Percentiles rank a stretch among this genome's conserved stretches.
phyloP scores from a whole-genome alignment of 139 green algal species.

The Volvox africanus region DNA sequence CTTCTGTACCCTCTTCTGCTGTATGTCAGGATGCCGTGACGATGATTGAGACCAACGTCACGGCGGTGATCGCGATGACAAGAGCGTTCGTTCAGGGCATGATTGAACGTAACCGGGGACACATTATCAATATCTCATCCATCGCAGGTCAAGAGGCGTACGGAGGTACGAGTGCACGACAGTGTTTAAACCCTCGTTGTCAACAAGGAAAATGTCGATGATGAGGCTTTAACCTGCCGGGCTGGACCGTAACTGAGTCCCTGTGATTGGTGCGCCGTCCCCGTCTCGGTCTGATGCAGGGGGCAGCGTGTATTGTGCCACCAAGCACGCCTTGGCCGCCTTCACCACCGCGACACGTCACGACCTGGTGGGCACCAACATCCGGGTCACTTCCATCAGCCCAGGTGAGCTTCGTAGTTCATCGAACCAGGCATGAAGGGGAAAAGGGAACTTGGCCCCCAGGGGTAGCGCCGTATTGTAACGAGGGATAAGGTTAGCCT shows the following conservation, averaged over 20 bases:
- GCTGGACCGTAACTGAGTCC: too few species aligned
- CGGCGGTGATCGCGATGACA: constrained; percentile 76
- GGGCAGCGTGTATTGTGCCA: constrained; percentile 84
- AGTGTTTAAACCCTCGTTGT: too few species aligned
- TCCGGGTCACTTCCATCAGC: constrained; percentile 81
- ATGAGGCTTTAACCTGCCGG: too few species aligned
- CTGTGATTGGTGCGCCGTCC: too few species aligned
- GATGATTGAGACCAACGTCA: constrained; percentile 91
- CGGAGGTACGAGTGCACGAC: constrained; percentile 40
- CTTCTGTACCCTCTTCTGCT: not conserved
- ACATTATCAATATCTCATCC: constrained; percentile 88
- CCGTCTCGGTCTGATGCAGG: constrained; percentile 43
- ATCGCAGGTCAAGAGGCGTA: constrained; percentile 84
- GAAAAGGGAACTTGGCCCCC: too few species aligned
- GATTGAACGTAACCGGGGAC: constrained; percentile 76
- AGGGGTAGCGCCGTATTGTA: too few species aligned
- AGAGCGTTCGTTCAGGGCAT: constrained; percentile 75
- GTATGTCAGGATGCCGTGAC: constrained; percentile 62
- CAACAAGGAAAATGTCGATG: too few species aligned
- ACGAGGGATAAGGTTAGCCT: too few species aligned
- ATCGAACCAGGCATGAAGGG: too few species aligned
- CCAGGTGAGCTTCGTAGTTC: constrained; percentile 53
- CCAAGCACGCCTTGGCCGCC: constrained; percentile 81
- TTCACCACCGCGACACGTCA: constrained; percentile 78
- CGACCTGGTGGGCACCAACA: constrained; percentile 83